Percentiles rank a stretch among this genome's conserved stretches.
These are phyloP conservation scores for Microdochium paspali DNA, from an alignment of 2,329 filamentous ascomycete genomes.

Conservation along the genomic window DNA sequence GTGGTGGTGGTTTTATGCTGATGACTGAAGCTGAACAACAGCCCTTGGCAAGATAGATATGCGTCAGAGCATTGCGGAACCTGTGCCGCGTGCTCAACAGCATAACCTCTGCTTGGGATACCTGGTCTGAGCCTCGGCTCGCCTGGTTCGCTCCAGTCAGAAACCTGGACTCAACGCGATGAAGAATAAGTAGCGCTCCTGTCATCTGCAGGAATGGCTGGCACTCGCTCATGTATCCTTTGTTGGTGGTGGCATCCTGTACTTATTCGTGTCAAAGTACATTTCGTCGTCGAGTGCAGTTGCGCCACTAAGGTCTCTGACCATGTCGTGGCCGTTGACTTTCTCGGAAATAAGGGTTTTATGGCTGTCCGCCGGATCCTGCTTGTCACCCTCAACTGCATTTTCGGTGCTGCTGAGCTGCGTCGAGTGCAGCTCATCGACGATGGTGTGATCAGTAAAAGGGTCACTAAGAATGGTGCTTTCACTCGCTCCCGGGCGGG, in stretches of 20 bases:
- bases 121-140: too few species aligned
- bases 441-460: not conserved
- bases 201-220: not conserved
- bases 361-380: not conserved
- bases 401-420: not conserved
- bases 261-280: not conserved
- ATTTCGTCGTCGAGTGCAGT: not conserved
- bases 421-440: not conserved
- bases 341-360: not conserved
- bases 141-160: too few species aligned
- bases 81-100: too few species aligned
- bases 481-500: not conserved
- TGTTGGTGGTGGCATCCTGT: not conserved
- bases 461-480: not conserved
- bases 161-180: too few species aligned
- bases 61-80: too few species aligned
- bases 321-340: not conserved
- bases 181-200: too few species aligned
- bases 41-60: too few species aligned
- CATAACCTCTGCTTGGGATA: too few species aligned
- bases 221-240: not conserved
- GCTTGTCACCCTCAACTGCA: too few species aligned
- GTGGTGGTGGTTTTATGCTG: too few species aligned
- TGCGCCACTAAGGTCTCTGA: not conserved
- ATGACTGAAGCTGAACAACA: too few species aligned